Evolutionary conservation across 306 rosid genomes (phyloP).

Genomic region (Neltuma alba): DNA sequence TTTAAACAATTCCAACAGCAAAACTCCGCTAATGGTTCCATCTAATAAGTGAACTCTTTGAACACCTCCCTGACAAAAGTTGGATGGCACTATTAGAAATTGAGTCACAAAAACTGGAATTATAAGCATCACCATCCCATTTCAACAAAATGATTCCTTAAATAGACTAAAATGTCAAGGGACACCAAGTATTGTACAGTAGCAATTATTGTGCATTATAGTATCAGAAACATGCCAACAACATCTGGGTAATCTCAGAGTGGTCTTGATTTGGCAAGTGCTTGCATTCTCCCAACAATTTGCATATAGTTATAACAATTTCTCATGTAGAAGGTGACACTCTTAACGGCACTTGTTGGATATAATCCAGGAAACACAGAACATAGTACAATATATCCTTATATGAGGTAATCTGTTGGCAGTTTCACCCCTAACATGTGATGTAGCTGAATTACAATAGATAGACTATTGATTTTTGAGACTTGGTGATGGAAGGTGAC

Average conservation of each 20-base stretch:
- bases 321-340: background rate
- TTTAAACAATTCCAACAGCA: constrained; percentile 88
- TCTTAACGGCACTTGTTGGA: background rate
- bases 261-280: constrained; percentile 26
- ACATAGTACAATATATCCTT: background rate
- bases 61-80: constrained; percentile 86
- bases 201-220: constrained; percentile 14
- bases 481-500: background rate
- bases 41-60: constrained; percentile 98
- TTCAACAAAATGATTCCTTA: constrained; percentile 27
- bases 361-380: background rate
- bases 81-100: constrained; percentile 37
- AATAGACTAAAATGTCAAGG: constrained; percentile 29
- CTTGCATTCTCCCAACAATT: constrained; percentile 23
- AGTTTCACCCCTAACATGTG: constrained; percentile 7
- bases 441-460: background rate
- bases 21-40: constrained; percentile 91
- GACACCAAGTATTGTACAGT: background rate
- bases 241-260: constrained; percentile 13
- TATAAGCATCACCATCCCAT: constrained; percentile 26
- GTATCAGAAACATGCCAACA: constrained; percentile 22
- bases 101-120: constrained; percentile 38
- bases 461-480: background rate
- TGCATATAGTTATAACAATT: background rate
- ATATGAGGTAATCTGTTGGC: background rate